Base-by-base conservation (phyloP, 2,329 filamentous ascomycete species). In the Penicillium sp. region DNA sequence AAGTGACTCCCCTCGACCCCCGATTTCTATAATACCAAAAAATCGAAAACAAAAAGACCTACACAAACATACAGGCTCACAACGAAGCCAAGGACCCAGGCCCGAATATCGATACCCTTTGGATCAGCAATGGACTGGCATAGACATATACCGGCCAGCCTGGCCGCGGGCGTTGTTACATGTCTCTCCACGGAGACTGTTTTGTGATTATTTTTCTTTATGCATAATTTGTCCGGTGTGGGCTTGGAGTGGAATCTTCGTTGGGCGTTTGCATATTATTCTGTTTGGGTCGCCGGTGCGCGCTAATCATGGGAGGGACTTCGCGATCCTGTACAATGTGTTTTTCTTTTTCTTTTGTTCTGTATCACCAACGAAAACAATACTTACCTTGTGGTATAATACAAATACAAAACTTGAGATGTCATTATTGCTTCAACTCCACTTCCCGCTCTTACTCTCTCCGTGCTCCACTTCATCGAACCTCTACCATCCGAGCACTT, bases 231-330 rank as follows among this genome's bases (percentile, higher is more conserved):
- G 60, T 57, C 37, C 54, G 60, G 59, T 57, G 55, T 49, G 49
- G 58, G 57, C 58, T 63, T 63, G 65, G 67, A 62, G 63, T 56
- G 64, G 58, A 47, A 47, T 59, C 57, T 63, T 56, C 69, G 67
- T 66, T 59, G 41, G 63, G 63, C 55, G 60, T 61, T 66, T 67
- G 62, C 64, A 67, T 63, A 64, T 64, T 61, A 40, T 58, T 57
- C 48, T 56, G 56, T 57, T 64, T 27, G 29, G 53, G 59, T 60
- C 60, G 57, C 54, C 53, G 47, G 37, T 53, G 35, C 50, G 54
- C 53, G 52, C 55, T 64, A 63, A 65, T 64, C 56, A 57, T 33
- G 47, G 47, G 27, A 29, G 49, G 35, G 27, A 41, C 14, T 23
- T 37, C 12, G 54, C 49, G 56, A 59, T 57, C 53, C 55, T 66